Conservation (phyloP, 1,284 basidiomycete genomes). For the Cutaneotrichosporon daszewskae region DNA sequence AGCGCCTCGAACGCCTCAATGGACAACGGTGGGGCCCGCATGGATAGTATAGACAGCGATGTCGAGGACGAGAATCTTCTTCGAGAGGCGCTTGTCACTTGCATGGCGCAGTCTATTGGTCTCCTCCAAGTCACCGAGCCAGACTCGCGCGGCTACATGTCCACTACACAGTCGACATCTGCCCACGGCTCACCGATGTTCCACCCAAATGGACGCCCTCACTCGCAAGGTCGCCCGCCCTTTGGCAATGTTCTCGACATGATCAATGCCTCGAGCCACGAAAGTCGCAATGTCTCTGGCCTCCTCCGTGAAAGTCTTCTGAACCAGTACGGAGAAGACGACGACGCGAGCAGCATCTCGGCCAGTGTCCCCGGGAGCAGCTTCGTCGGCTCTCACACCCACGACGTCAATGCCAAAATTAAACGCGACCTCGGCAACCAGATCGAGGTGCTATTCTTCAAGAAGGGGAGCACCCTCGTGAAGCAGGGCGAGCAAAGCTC, state of each 20-base stretch:
- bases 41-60: slow-evolving; percentile 10
- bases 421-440: slow-evolving; percentile 79
- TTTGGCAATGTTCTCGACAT: slow-evolving; percentile 80
- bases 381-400: slow-evolving; percentile 12
- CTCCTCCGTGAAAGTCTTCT: slow-evolving; percentile 48
- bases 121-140: slow-evolving; percentile 69
- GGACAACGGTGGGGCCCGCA: not conserved
- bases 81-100: slow-evolving; percentile 89
- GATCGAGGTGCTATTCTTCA: slow-evolving; percentile 90
- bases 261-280: slow-evolving; percentile 45
- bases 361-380: slow-evolving; percentile 53
- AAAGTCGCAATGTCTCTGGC: slow-evolving; percentile 58
- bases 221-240: slow-evolving; percentile 56
- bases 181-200: slow-evolving; percentile 44
- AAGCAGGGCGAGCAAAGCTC: slow-evolving; percentile 70
- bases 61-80: slow-evolving; percentile 58
- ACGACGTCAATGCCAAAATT: slow-evolving; percentile 24
- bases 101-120: slow-evolving; percentile 95
- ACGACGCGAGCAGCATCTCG: slow-evolving; percentile 50
- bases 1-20: not conserved
- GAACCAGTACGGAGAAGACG: slow-evolving; percentile 80
- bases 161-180: slow-evolving; percentile 35
- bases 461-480: slow-evolving; percentile 77
- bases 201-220: slow-evolving; percentile 21
- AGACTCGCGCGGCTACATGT: slow-evolving; percentile 1